Base-by-base conservation (phyloP, 1,284 basidiomycete species). In the Trichosporon sp. region DNA sequence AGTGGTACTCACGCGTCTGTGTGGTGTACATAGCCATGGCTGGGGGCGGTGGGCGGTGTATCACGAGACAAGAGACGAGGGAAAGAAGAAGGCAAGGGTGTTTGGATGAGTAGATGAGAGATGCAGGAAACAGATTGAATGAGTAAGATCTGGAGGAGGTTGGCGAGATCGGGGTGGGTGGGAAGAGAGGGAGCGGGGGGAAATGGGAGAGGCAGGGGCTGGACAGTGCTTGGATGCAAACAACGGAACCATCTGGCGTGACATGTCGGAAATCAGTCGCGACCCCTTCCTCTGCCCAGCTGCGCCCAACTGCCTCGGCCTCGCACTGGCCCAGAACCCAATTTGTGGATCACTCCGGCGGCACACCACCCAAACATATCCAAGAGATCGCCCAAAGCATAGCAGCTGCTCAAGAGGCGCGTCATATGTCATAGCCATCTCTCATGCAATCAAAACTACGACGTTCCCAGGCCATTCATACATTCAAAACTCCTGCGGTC, bases 221-320 rank as follows among this genome's bases (percentile, higher is more conserved):
- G 59, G 59, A 61, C 26, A 12, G 26, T 10, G 59, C 32, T 26
- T 63, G 31, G 59, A 63, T 12, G 59, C 37, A 63, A 63, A 63
- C 59, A 63, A 63, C 59, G 59, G 59, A 35, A 35, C 59, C 59
- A n/a, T 63, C 31, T 35, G 8, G 59, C 37, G 56, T 16, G 56
- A 16, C 56, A 59, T 61, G 56, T 32, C 59, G 32, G 59, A 63
- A 63, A 63, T 63, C 59, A 63, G 59, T 63, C 59, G 59, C 59
- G 59, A 10, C 14, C 59, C 14, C 26, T 26, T 26, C 59, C 31
- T n/a, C 31, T 6, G 14, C 64, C 38, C 61, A 16, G 31, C 32
- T 61, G 59, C 26, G 26, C 26, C 26, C 26, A 26, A 26, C 26
- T 26, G 26, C 26, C 26, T 26, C 26, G 26, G 26, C 32, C n/a